Base-by-base conservation (phyloP, 352 stramenopile genomes). In the Phytophthora agathidicida region DNA sequence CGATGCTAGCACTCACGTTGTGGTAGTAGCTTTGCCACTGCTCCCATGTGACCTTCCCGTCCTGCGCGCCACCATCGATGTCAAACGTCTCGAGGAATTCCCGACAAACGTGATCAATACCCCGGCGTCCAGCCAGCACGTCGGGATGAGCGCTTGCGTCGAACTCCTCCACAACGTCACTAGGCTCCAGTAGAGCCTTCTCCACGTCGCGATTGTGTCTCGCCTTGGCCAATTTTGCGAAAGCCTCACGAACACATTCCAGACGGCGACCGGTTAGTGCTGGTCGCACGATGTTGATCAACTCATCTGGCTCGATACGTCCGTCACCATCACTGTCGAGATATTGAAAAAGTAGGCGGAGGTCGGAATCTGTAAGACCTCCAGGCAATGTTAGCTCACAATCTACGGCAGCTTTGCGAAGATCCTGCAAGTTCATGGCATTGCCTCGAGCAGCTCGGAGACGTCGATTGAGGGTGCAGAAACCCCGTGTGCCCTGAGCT, bases 81-180 rank as follows among this genome's bases (percentile, higher is more conserved):
- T 93, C 83, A 50, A 96, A 96, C 14, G 83, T 93, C 54, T 96
- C 84, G 33, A 94, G 75, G 33, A 96, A 96, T 42, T 96, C 86
- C 24, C 80, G 58, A 36, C 89, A 88, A 0, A 93, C 78, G 3
- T 86, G 51, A 30, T 95, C 81, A 3, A 58, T 49, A 10, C 79
- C 87, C 49, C 87, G 80, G 17, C 71, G 81, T 3, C 88, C 86
- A 5, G 74, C 66, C 5, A 95, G 37, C 33, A 97, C 91, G 23
- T 94, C 88, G 3, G 91, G 91, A 38, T 97, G 91, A 22, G 83
- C 77, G 26, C 69, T 86, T 7, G 88, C 87, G 47, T 96, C 83
- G 61, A 96, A 97, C 11, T 67, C 65, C 14, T 89, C 77, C 28
- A 94, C 82, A 20, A 96, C 80, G 52, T 93, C 83, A 31, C 80